Conservation (phyloP, 2,329 filamentous ascomycete genomes). For the Ophiocordyceps australis region DNA sequence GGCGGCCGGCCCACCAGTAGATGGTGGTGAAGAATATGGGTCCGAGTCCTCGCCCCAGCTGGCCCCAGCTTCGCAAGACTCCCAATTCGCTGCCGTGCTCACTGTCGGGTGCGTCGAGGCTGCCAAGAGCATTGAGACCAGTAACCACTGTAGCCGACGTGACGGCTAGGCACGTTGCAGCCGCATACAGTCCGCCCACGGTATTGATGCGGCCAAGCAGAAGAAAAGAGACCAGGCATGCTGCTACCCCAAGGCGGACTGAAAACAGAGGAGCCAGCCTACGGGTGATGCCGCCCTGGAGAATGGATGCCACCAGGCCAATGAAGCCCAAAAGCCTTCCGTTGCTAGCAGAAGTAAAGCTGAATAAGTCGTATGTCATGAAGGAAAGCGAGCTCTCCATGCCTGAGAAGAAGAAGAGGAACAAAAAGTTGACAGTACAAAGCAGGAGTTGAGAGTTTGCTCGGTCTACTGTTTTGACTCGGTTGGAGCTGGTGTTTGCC, state of each 20-base stretch:
- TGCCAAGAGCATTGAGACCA: slow-evolving; percentile 77
- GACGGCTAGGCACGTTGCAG: slow-evolving; percentile 68
- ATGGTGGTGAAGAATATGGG: slow-evolving; percentile 83
- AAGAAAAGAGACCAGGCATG: slow-evolving; percentile 65
- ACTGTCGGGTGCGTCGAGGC: slow-evolving; percentile 64
- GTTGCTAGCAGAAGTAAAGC: slow-evolving; percentile 61
- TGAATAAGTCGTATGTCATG: slow-evolving; percentile 90
- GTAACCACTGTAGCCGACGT: slow-evolving; percentile 93
- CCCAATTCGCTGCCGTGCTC: slow-evolving; percentile 81
- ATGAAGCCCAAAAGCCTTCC: slow-evolving; percentile 80
- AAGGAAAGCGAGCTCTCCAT: slow-evolving; percentile 97
- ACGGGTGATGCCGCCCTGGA: slow-evolving; percentile 83
- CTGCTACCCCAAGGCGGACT: slow-evolving; percentile 60
- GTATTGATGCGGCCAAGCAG: slow-evolving; percentile 55
- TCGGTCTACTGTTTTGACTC: too few species aligned
- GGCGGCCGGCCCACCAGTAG: slow-evolving; percentile 95
- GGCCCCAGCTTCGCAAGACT: slow-evolving; percentile 63
- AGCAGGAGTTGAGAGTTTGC: slow-evolving; percentile 75
- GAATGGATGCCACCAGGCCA: slow-evolving; percentile 75
- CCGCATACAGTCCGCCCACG: slow-evolving; percentile 55
- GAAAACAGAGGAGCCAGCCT: slow-evolving; percentile 66
- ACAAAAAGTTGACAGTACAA: slow-evolving; percentile 73
- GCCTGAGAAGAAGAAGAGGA: slow-evolving; percentile 92
- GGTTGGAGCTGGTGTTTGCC: too few species aligned
- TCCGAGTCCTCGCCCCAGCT: slow-evolving; percentile 72